These are phyloP conservation scores for Aegilops umbellulata DNA, from an alignment of 176 grass and related monocot genomes.

Conservation along the genomic window DNA sequence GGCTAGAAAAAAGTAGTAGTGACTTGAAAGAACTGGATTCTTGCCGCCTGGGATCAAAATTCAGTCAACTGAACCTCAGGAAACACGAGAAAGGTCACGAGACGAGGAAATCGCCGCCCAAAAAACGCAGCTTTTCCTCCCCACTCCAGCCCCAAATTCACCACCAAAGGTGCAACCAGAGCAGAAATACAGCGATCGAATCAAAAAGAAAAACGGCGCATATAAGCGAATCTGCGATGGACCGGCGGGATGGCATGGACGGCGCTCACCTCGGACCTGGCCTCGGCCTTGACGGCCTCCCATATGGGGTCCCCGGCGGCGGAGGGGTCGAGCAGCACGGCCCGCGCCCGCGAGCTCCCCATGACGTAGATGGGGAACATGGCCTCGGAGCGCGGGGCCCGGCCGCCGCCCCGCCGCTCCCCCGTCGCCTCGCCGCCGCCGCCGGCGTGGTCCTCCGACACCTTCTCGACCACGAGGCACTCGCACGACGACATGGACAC, in stretches of 20 bases:
- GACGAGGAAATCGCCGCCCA: not conserved
- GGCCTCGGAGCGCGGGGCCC: conserved; percentile 44
- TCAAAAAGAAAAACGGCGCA: not conserved
- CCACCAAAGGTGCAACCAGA: not conserved
- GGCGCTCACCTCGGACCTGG: conserved; percentile 69
- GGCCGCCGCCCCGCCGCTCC: conserved; percentile 38
- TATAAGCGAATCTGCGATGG: not conserved
- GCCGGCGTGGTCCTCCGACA: conserved; percentile 35
- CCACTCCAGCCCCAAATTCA: not conserved
- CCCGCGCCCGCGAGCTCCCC: conserved; percentile 47
- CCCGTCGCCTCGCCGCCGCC: conserved; percentile 16
- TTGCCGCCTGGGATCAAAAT: not conserved
- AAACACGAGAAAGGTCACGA: not conserved
- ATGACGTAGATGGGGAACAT: conserved; percentile 96
- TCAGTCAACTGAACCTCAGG: not conserved
- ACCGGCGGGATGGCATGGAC: not conserved
- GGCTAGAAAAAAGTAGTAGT: not conserved
- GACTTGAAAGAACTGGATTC: not conserved
- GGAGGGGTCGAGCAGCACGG: conserved; percentile 51
- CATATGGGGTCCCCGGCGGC: conserved; percentile 81
- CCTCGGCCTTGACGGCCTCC: conserved; percentile 80
- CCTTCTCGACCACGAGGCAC: conserved; percentile 69
- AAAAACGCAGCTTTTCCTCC: not conserved
- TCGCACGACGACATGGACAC: conserved; percentile 55
- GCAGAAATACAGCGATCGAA: not conserved